These are phyloP conservation scores for Lachnellula arida DNA, from an alignment of 2,329 filamentous ascomycete genomes.

Conservation along the genomic window DNA sequence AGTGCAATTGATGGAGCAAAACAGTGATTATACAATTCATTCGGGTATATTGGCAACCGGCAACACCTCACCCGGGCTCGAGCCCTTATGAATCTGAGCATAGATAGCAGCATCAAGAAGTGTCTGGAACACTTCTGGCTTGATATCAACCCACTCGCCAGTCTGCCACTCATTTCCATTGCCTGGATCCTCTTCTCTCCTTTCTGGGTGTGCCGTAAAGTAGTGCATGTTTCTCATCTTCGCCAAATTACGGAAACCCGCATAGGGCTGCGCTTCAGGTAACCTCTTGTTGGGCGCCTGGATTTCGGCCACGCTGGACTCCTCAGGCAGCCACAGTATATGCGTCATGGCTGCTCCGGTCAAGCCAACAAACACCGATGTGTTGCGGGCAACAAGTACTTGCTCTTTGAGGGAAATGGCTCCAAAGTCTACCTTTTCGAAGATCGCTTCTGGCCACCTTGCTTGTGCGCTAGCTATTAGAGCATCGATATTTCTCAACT, in stretches of 20 bases:
- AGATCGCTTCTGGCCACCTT: conserved; percentile 15
- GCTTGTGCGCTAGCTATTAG: conserved; percentile 11
- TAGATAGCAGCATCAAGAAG: conserved; percentile 17
- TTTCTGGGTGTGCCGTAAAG: conserved; percentile 8
- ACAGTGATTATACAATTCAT: too few species aligned
- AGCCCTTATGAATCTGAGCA: conserved; percentile 11
- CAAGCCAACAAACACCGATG: conserved; percentile 24
- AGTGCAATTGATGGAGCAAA: too few species aligned
- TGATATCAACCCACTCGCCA: conserved; percentile 18
- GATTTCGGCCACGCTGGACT: conserved; percentile 19
- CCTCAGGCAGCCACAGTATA: conserved; percentile 23
- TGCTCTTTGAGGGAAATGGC: conserved; percentile 20
- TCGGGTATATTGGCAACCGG: too few species aligned
- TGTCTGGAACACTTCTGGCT: conserved; percentile 16
- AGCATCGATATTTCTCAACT: conserved; percentile 15
- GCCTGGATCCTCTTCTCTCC: not conserved
- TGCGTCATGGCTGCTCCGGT: conserved; percentile 27
- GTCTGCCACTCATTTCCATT: conserved; percentile 16
- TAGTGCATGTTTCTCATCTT: conserved; percentile 11
- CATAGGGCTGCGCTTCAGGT: conserved; percentile 1
- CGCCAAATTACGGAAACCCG: conserved; percentile 9
- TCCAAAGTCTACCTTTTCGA: conserved; percentile 22
- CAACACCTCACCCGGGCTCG: conserved; percentile 2
- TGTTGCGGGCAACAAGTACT: conserved; percentile 16
- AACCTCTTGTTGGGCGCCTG: conserved; percentile 3